A percentile compares a stretch with the other conserved stretches of the same genome.
phyloP scores from a whole-genome alignment of 139 green algal species.

The Chlamydomonas asymmetrica region DNA sequence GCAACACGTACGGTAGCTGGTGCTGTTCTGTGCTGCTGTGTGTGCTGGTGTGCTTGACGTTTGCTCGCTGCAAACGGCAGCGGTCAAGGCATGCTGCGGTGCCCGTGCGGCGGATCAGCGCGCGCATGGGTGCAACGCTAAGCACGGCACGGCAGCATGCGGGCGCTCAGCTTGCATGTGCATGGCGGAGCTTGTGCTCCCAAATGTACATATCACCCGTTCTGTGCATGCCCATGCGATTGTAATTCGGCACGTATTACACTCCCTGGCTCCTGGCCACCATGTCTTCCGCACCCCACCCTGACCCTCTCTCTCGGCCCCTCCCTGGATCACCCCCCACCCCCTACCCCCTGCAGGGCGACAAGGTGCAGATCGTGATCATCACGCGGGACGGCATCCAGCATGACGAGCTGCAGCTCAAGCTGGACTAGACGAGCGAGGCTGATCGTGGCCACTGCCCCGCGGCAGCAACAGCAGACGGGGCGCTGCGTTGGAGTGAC shows the following conservation, averaged over 20 bases:
- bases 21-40: neutral
- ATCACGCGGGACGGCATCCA: conserved; percentile 87
- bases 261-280: too few species aligned
- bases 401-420: conserved; percentile 80
- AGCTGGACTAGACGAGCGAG: conserved; percentile 89
- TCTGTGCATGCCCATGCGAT: too few species aligned
- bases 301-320: too few species aligned
- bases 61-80: neutral
- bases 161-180: too few species aligned
- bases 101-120: neutral
- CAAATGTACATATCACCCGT: too few species aligned
- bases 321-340: too few species aligned
- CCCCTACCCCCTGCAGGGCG: conserved; percentile 65
- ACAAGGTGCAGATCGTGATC: conserved; percentile 94
- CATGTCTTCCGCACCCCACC: too few species aligned
- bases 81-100: neutral
- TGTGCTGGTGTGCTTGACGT: neutral
- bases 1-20: neutral
- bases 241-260: too few species aligned
- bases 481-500: too few species aligned
- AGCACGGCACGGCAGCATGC: neutral
- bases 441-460: too few species aligned
- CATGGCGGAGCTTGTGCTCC: too few species aligned
- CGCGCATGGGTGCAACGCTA: neutral
- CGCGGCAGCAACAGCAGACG: too few species aligned